phyloP scores from a whole-genome alignment of 2,329 filamentous ascomycete genomes.

The Simplicillium sp. region DNA sequence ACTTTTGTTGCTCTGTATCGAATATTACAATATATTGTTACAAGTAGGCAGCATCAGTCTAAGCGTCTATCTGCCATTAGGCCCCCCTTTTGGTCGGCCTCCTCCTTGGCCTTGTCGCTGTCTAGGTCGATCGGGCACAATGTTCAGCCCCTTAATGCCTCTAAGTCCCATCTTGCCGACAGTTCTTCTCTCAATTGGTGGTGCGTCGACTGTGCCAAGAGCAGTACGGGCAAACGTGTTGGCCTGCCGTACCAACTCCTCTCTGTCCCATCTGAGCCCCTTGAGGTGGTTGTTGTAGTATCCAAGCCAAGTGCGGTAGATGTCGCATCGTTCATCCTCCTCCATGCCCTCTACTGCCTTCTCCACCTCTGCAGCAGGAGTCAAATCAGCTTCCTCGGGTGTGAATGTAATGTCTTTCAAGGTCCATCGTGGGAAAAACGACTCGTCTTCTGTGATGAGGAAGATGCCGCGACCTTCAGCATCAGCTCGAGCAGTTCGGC shows the following conservation, averaged over 20 bases:
- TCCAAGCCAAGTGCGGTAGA: conserved; percentile 49
- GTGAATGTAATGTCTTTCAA: conserved; percentile 45
- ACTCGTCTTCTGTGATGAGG: conserved; percentile 43
- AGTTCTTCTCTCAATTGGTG: conserved; percentile 33
- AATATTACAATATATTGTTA: no score
- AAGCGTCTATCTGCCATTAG: no score
- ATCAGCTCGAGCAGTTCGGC: conserved; percentile 56
- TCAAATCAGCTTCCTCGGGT: conserved; percentile 33
- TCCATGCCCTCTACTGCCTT: conserved; percentile 31
- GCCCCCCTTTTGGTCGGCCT: conserved; percentile 1
- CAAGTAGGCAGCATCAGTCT: no score
- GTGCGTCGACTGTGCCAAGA: conserved; percentile 36
- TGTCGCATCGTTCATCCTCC: conserved; percentile 31
- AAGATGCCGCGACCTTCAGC: conserved; percentile 55
- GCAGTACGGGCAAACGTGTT: conserved; percentile 40
- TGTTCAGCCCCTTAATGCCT: conserved; percentile 37
- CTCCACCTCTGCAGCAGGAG: conserved; percentile 25
- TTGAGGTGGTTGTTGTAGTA: conserved; percentile 44
- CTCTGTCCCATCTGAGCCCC: conserved; percentile 29
- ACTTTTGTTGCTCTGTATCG: no score
- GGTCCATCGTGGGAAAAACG: conserved; percentile 37
- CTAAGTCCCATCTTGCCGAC: conserved; percentile 50
- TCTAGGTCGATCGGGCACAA: conserved; percentile 32
- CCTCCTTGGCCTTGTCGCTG: conserved; percentile 11
- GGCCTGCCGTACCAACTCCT: conserved; percentile 36